Evolutionary conservation across 345 rosid species (phyloP), one percentile per base, ranked within the genome.

Genomic region (Conringia planisiliqua): DNA sequence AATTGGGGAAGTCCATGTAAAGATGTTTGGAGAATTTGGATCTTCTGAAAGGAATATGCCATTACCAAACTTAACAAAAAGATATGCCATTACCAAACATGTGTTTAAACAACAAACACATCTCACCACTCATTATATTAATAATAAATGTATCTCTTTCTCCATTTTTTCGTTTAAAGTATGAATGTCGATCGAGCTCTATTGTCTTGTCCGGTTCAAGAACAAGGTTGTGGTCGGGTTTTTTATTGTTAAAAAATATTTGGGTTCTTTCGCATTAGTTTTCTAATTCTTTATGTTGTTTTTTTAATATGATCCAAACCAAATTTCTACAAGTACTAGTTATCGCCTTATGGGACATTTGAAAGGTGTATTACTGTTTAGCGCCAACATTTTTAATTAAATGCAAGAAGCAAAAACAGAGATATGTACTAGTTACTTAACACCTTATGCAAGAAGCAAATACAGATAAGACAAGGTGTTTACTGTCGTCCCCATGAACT

Each of bases 21-120:
- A 71, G 72, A 71, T 78, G 81, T 43, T 66, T 62, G 72, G 77
- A 60, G 77, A 78, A 71, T 78, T 72, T 66, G 81, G 81, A 78
- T 78, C 73, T 78, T 78, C 58, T 5, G 39, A 77, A 76, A 30
- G 73, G 81, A 78, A 78, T 78, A 78, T 78, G 77, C 81, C 77
- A 77, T 71, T 70, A 61, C 79, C 75, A 76, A 62, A 75, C 68
- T 42, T 42, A 52, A 68, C 72, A 52, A 68, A 36, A 14, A 22
- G 24, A 77, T 71, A 71, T 65, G 71, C 35, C 65, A 63, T 63
- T 62, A 75, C 79, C 75, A 76, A 62, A 73, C 70, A 71, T 71
- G 80, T 71, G 76, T 65, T 64, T 57, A 56, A 64, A 22, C 47
- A 39, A 67, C 51, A 33, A 69, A 62, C 13, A 52, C 72, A 71